Percentiles rank a stretch among this genome's conserved stretches.
phyloP scores from a whole-genome alignment of 352 stramenopile genomes.

The Globisporangium spinosum region DNA sequence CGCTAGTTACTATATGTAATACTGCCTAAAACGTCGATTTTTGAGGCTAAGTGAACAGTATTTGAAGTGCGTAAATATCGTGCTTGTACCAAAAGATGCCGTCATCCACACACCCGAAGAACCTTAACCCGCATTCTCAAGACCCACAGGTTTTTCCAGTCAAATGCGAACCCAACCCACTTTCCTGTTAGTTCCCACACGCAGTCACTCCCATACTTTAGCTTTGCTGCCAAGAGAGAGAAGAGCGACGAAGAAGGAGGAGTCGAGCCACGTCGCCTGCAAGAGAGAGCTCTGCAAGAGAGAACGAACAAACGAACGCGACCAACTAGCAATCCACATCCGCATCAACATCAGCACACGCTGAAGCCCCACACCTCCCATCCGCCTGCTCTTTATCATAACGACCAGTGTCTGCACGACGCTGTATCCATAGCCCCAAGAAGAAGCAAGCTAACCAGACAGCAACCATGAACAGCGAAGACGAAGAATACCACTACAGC shows the following conservation, averaged over 20 bases:
- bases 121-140: not conserved
- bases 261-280: not conserved
- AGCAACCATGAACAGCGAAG: conserved; percentile 23
- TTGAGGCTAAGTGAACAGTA: too few relatives aligned
- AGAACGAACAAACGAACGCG: not conserved
- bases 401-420: not conserved
- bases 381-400: not conserved
- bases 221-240: conserved; percentile 2
- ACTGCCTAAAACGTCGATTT: too few relatives aligned
- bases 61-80: too few relatives aligned
- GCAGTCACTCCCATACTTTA: not conserved
- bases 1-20: too few relatives aligned
- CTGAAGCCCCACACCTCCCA: not conserved
- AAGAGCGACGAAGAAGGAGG: conserved; percentile 3
- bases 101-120: too few relatives aligned
- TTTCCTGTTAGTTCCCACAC: not conserved
- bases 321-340: not conserved
- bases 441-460: not conserved
- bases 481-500: conserved; percentile 84
- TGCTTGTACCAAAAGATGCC: too few relatives aligned
- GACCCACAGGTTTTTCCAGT: not conserved
- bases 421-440: not conserved
- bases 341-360: not conserved
- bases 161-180: not conserved
- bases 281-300: not conserved